phyloP scores from a whole-genome alignment of 1,284 basidiomycete species.

The Marasmius sp. region DNA sequence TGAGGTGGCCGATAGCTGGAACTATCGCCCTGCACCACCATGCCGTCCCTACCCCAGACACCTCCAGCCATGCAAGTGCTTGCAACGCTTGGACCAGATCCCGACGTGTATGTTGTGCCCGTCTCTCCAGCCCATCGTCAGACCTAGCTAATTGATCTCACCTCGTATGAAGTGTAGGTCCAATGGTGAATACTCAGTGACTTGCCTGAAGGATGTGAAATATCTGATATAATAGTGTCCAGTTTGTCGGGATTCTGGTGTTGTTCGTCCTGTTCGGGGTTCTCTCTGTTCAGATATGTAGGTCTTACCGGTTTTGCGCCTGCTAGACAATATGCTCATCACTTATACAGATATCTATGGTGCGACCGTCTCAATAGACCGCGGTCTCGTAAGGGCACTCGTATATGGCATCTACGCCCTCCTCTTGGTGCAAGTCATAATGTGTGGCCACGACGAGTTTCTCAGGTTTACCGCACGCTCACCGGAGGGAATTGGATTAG shows the following conservation, averaged over 20 bases:
- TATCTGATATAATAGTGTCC: not conserved
- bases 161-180: not conserved
- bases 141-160: not conserved
- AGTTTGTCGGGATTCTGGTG: not conserved
- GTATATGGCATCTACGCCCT: not conserved
- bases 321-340: not conserved
- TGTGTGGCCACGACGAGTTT: not conserved
- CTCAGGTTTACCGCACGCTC: not conserved
- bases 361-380: not conserved
- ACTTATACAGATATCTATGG: not conserved
- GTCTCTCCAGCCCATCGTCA: not conserved
- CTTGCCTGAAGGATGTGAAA: not conserved
- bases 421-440: not conserved
- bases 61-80: too few relatives aligned
- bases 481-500: not conserved
- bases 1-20: too few relatives aligned
- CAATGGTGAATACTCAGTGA: not conserved
- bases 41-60: too few relatives aligned
- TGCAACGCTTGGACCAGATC: not conserved
- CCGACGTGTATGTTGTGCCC: not conserved
- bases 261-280: not conserved
- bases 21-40: too few relatives aligned
- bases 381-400: not conserved
- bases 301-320: not conserved
- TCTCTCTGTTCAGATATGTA: not conserved